Percentiles rank a stretch among this genome's conserved stretches.
Conservation (phyloP, 768 basidiomycete species). For the Calocybe indica region DNA sequence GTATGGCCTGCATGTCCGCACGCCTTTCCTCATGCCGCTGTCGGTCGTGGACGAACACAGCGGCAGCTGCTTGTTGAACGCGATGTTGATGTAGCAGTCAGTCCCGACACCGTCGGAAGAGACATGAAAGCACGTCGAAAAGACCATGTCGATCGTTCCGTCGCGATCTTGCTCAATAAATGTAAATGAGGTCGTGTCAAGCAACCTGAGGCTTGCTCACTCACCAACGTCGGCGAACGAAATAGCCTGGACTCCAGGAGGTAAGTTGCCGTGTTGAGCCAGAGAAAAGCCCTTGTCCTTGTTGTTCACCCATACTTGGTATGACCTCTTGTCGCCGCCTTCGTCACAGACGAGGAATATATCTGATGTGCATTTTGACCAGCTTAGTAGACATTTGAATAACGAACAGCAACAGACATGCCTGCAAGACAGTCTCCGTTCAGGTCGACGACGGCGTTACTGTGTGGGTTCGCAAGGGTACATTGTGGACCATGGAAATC, state of each 20-base stretch:
- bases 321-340: slow-evolving; percentile 50
- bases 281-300: slow-evolving; percentile 72
- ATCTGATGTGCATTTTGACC: slow-evolving; percentile 37
- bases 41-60: slow-evolving; percentile 63
- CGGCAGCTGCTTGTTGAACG: slow-evolving; percentile 86
- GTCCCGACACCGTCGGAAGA: slow-evolving; percentile 69
- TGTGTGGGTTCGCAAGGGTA: slow-evolving; percentile 81
- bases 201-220: slow-evolving; percentile 8
- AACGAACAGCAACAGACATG: slow-evolving; percentile 14
- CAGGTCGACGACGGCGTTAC: slow-evolving; percentile 90
- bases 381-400: neutral
- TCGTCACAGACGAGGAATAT: slow-evolving; percentile 85
- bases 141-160: slow-evolving; percentile 93
- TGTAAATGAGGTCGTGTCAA: slow-evolving; percentile 1
- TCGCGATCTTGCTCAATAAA: slow-evolving; percentile 63
- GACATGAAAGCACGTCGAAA: slow-evolving; percentile 76
- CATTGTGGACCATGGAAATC: slow-evolving; percentile 64
- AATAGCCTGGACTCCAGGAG: slow-evolving; percentile 69
- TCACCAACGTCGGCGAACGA: slow-evolving; percentile 89
- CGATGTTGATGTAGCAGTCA: slow-evolving; percentile 83
- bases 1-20: slow-evolving; percentile 64
- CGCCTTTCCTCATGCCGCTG: slow-evolving; percentile 41
- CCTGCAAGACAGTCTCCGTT: slow-evolving; percentile 96
- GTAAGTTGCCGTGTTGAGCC: slow-evolving; percentile 62
- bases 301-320: slow-evolving; percentile 91